Evolutionary conservation across 352 stramenopile species (phyloP), one percentile per base, ranked within the genome.

Genomic region (Hyphochytrium catenoides): DNA sequence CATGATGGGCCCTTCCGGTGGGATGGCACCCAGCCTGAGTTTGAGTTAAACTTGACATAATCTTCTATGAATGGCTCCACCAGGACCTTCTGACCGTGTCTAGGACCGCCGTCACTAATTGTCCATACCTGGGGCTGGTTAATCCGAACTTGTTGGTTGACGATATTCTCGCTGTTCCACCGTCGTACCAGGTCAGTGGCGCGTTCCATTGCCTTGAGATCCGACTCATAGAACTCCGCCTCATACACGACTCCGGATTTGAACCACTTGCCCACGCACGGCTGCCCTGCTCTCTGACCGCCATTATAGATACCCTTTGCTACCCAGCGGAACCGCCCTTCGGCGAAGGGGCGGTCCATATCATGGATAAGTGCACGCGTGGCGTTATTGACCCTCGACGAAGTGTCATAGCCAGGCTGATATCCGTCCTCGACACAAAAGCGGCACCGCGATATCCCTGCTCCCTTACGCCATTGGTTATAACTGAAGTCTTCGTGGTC

Each of bases 41-140:
- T 34, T 19, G 30, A 34, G 30, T 34, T 34, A 19, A 34, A 34
- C 30, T 34, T 34, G 30, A 6, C 6, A 11, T 23, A 11, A 6
- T 6, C 12, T 16, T 16, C 12, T 11, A 34, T 34, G 6, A 11
- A 11, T 6, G 30, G 30, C 12, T 34, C 30, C 30, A 34, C 30
- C 6, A 34, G 30, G 16, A 19, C 30, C 30, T 11, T 6, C 12
- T 34, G 16, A 6, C 30, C 30, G 6, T 6, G 6, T 6, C 6
- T 6, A 11, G 16, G 30, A 19, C 30, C 30, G 6, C 30, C 30
- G 30, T 16, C 6, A 23, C 23, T 6, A 6, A 34, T 19, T 11
- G 30, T 34, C 30, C 30, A 34, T 6, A 34, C 6, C 11, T 16
- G 6, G 6, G 30, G 30, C 6, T 23, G 16, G 30, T 34, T 34